These are phyloP conservation scores for Coccomyxa subellipsoidea DNA, from an alignment of 163 green algal genomes.

Conservation along the genomic window DNA sequence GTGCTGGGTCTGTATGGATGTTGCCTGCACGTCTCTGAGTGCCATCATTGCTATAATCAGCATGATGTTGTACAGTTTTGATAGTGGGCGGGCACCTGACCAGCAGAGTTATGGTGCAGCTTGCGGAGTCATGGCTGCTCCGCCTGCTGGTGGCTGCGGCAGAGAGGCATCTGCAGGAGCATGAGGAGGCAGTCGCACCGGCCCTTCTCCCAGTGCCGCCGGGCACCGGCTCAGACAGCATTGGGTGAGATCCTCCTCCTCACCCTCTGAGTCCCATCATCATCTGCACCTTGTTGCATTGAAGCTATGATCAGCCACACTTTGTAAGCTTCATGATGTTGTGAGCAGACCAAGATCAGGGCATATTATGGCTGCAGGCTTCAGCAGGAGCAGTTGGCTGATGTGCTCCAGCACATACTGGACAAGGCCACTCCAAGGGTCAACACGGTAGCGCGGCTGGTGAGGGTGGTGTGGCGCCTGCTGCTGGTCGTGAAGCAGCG, in stretches of 20 bases:
- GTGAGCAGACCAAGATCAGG: neutral
- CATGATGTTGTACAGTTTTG: no score
- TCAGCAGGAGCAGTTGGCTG: neutral
- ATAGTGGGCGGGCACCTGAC: no score
- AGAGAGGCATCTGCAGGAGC: neutral
- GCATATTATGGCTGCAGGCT: neutral
- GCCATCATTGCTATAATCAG: no score
- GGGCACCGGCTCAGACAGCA: neutral
- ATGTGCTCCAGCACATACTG: neutral
- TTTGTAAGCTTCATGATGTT: neutral
- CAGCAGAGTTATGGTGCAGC: constrained; percentile 2
- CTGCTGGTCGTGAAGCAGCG: neutral
- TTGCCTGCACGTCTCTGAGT: no score
- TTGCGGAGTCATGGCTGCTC: neutral
- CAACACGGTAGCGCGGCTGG: neutral
- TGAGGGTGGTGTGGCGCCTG: neutral
- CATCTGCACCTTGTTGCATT: neutral
- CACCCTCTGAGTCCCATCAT: no score
- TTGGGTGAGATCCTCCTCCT: neutral
- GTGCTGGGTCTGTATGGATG: no score
- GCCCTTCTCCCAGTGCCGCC: neutral
- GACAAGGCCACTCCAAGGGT: neutral
- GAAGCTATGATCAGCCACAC: neutral
- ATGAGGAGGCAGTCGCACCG: neutral
- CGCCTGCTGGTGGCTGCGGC: neutral